phyloP scores from a whole-genome alignment of 805 yeast species.

The Kodamaea sagamina region DNA sequence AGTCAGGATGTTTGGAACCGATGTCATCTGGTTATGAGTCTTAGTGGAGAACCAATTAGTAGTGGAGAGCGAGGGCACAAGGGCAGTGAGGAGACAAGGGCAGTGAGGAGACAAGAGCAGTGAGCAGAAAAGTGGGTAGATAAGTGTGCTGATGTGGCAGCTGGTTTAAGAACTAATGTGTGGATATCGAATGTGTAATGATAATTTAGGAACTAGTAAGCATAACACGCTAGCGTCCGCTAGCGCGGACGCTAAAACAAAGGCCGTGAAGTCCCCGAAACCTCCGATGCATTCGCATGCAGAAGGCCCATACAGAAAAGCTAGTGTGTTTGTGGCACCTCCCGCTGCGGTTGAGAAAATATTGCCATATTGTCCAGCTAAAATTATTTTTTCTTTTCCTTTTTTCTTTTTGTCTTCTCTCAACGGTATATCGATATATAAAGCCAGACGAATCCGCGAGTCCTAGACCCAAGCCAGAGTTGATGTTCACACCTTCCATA shows the following conservation, averaged over 20 bases:
- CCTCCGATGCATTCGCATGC: no score
- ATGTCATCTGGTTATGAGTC: neutral
- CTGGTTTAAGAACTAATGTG: neutral
- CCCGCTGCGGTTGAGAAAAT: constrained; percentile 4
- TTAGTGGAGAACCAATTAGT: no score
- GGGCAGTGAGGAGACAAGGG: no score
- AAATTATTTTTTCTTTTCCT: constrained; percentile 3
- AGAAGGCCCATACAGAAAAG: neutral
- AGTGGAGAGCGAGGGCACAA: no score
- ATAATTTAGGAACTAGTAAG: no score
- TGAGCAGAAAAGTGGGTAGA: no score
- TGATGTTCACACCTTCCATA: constrained; percentile 8
- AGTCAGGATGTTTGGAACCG: constrained; percentile 4
- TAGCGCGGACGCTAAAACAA: no score
- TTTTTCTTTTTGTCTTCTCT: constrained; percentile 3
- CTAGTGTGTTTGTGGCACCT: neutral
- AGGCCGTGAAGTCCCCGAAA: no score
- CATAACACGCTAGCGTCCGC: no score
- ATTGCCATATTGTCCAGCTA: neutral
- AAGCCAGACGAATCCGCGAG: constrained; percentile 5
- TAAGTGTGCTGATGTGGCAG: neutral
- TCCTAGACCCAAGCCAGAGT: neutral
- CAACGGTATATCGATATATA: constrained; percentile 7
- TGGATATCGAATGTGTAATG: neutral
- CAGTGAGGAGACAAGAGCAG: no score